Percentiles rank a stretch among this genome's conserved stretches.
Evolutionary conservation across 495 filamentous ascomycete genomes (phyloP).

Genomic region (Penicillium antarcticum): DNA sequence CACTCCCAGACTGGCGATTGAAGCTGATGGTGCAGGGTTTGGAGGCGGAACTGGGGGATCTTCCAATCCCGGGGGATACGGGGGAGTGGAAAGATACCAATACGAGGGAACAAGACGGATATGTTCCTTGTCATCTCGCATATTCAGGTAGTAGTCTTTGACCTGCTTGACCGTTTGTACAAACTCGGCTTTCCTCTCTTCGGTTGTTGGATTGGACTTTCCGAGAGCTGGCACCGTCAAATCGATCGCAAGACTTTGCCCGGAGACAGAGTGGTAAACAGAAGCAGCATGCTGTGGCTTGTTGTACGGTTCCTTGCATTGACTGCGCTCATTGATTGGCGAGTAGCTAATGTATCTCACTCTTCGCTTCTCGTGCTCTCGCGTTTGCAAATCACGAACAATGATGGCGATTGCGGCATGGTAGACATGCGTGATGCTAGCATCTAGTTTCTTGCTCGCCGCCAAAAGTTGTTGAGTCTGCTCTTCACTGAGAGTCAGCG

Average conservation of each 20-base stretch:
- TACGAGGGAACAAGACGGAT: constrained; percentile 23
- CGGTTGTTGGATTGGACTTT: not conserved
- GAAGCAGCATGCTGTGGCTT: constrained; percentile 15
- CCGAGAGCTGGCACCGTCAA: constrained; percentile 11
- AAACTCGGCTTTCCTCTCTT: not conserved
- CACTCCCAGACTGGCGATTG: constrained; percentile 7
- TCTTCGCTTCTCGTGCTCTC: not conserved
- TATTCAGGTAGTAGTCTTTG: constrained; percentile 22
- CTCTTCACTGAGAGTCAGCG: constrained; percentile 11
- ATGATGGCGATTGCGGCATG: constrained; percentile 23
- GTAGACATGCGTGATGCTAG: constrained; percentile 25
- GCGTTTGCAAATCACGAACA: constrained; percentile 17
- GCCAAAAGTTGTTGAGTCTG: constrained; percentile 8
- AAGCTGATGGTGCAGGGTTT: constrained; percentile 27
- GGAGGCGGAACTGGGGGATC: constrained; percentile 23
- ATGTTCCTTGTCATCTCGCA: constrained; percentile 23
- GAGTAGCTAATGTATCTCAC: constrained; percentile 25
- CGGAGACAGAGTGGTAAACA: constrained; percentile 28
- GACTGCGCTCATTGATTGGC: constrained; percentile 21
- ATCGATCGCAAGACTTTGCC: constrained; percentile 17
- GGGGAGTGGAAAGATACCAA: constrained; percentile 20
- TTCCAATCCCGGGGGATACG: constrained; percentile 17
- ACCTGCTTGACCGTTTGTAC: constrained; percentile 10
- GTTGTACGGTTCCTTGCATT: constrained; percentile 19
- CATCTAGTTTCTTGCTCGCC: constrained; percentile 10